Percentiles rank a stretch among this genome's conserved stretches.
Conservation (phyloP, 169 alveolate species). For the Besnoitia besnoiti region DNA sequence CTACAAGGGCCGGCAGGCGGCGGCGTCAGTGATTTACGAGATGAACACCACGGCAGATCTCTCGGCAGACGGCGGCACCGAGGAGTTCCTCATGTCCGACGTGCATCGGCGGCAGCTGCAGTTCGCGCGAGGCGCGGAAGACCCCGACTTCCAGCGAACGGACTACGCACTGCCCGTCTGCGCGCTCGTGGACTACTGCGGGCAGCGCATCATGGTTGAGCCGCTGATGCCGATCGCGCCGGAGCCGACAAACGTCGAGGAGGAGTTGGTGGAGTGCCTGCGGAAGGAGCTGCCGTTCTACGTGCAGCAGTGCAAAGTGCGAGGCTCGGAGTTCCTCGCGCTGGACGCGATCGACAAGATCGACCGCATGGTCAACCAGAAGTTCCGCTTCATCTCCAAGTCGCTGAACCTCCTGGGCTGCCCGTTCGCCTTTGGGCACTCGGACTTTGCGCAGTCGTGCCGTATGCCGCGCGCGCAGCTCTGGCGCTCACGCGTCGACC, state of each 20-base stretch:
- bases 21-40: slow-evolving; percentile 55
- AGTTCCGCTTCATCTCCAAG: slow-evolving; percentile 54
- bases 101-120: slow-evolving; percentile 32
- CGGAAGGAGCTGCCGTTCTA: slow-evolving; percentile 57
- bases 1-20: slow-evolving; percentile 66
- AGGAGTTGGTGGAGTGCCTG: slow-evolving; percentile 56
- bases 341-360: slow-evolving; percentile 63
- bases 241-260: slow-evolving; percentile 58
- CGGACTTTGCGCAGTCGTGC: slow-evolving; percentile 40
- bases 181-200: slow-evolving; percentile 61
- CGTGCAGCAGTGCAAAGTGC: slow-evolving; percentile 61
- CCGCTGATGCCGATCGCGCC: slow-evolving; percentile 67
- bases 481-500: slow-evolving; percentile 70
- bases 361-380: slow-evolving; percentile 55
- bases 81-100: slow-evolving; percentile 33
- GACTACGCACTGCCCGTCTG: slow-evolving; percentile 63
- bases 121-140: slow-evolving; percentile 16
- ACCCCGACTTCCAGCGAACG: slow-evolving; percentile 29
- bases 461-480: slow-evolving; percentile 55
- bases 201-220: slow-evolving; percentile 63
- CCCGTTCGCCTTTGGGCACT: slow-evolving; percentile 65
- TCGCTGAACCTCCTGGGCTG: slow-evolving; percentile 51
- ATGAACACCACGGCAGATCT: slow-evolving; percentile 26
- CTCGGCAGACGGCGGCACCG: background rate
- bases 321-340: slow-evolving; percentile 45